Evolutionary conservation across 1,284 basidiomycete species (phyloP).

Genomic region (Boletellus sp.): DNA sequence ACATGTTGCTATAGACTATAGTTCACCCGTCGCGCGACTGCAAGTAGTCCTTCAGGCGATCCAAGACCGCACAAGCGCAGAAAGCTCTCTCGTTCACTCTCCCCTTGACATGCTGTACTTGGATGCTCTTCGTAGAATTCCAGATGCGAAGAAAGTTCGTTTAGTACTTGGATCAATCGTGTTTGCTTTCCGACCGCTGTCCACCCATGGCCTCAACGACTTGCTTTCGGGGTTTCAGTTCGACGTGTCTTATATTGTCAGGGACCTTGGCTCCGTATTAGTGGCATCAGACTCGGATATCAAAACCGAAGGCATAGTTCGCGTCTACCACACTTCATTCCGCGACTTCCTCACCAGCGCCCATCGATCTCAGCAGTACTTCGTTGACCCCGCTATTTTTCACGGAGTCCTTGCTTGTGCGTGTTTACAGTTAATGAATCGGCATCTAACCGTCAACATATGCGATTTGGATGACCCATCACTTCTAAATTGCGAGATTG

Average conservation of each 20-base stretch:
- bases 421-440: constrained; percentile 20
- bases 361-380: constrained; percentile 17
- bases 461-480: constrained; percentile 17
- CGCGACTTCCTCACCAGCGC: constrained; percentile 21
- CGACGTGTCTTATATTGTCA: constrained; percentile 7
- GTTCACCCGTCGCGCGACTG: constrained; percentile 12
- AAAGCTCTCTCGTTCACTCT: constrained; percentile 13
- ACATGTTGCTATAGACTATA: constrained; percentile 14
- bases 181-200: constrained; percentile 16
- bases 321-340: constrained; percentile 25
- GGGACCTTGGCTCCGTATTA: constrained; percentile 18
- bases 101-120: constrained; percentile 18
- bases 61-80: neutral
- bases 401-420: constrained; percentile 15
- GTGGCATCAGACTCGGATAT: constrained; percentile 7
- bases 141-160: constrained; percentile 12
- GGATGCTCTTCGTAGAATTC: constrained; percentile 13
- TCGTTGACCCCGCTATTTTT: constrained; percentile 10
- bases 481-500: constrained; percentile 15
- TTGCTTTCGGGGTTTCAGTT: constrained; percentile 12
- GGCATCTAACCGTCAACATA: constrained; percentile 14
- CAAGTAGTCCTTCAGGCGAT: constrained; percentile 11
- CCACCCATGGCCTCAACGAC: constrained; percentile 12
- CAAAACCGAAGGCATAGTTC: constrained; percentile 8
- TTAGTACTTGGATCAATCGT: constrained; percentile 15